A percentile compares a stretch with the other conserved stretches of the same genome.
These are phyloP conservation scores for Phialophora chinensis DNA, from an alignment of 2,329 filamentous ascomycete species.

Conservation along the genomic window DNA sequence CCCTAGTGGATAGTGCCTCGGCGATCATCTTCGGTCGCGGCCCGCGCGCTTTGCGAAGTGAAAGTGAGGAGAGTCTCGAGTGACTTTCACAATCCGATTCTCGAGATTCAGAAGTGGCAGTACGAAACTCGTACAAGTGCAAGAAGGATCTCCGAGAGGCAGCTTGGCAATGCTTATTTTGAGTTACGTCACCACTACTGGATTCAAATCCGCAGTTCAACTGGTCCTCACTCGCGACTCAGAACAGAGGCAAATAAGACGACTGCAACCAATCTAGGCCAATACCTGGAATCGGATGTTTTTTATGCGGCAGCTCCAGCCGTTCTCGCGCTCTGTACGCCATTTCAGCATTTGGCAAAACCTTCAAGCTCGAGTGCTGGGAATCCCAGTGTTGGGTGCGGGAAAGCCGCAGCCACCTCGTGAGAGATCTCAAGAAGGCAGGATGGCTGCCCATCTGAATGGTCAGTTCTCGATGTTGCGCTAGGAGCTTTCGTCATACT, in stretches of 20 bases:
- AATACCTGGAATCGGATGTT: slow-evolving; percentile 2
- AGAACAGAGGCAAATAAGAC: not conserved
- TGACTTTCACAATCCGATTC: not conserved
- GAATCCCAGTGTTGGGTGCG: slow-evolving; percentile 25
- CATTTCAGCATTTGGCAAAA: slow-evolving; percentile 29
- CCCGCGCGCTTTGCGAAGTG: not conserved
- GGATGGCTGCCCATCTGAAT: slow-evolving; percentile 31
- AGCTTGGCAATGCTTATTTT: not conserved
- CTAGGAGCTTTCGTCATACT: not conserved
- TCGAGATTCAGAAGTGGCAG: not conserved
- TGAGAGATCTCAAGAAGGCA: slow-evolving; percentile 16
- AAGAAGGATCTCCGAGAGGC: not conserved
- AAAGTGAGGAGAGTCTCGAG: not conserved
- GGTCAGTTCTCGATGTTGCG: slow-evolving; percentile 17
- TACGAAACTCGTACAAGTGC: too few species aligned
- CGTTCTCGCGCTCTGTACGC: slow-evolving; percentile 11
- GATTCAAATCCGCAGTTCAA: not conserved
- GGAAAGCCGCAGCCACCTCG: slow-evolving; percentile 23
- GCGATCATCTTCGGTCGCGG: not conserved
- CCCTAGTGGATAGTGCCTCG: not conserved
- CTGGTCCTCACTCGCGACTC: not conserved
- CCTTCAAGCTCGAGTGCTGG: slow-evolving; percentile 30
- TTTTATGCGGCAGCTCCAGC: slow-evolving; percentile 21
- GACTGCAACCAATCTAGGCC: not conserved
- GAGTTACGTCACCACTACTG: slow-evolving; percentile 1